Percentiles rank a stretch among this genome's conserved stretches.
Conservation (phyloP, 805 yeast genomes). For the Priceomyces haplophilus region DNA sequence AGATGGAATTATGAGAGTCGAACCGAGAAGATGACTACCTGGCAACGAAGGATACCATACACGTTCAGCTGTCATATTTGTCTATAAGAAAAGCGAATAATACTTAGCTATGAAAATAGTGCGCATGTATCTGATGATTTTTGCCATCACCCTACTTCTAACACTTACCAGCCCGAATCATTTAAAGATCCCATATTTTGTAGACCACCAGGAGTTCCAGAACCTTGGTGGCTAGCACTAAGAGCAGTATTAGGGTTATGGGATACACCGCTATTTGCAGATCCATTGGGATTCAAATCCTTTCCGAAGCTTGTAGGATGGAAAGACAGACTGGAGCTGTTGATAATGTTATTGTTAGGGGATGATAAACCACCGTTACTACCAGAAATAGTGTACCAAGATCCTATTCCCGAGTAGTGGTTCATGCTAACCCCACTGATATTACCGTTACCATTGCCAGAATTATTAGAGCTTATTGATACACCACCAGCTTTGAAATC, state of each 20-base stretch:
- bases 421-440: not conserved
- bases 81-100: not conserved
- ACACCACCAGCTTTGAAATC: constrained; percentile 6
- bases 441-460: not conserved
- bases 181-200: constrained; percentile 10
- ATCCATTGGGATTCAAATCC: constrained; percentile 2
- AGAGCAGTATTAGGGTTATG: not conserved
- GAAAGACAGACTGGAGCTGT: constrained; percentile 2
- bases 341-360: constrained; percentile 11
- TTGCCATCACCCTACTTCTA: not conserved
- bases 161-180: constrained; percentile 13
- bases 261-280: not conserved
- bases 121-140: not conserved
- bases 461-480: not conserved
- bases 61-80: not conserved
- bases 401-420: not conserved
- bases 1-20: constrained; percentile 66
- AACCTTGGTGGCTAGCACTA: not conserved
- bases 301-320: constrained; percentile 3
- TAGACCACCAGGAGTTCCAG: constrained; percentile 5
- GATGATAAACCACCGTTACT: constrained; percentile 9
- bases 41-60: constrained; percentile 2
- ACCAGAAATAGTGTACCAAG: not conserved
- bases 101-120: not conserved
- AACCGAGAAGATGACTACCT: constrained; percentile 5